Evolutionary conservation across 495 filamentous ascomycete genomes (phyloP).

Genomic region (Aspergillus homomorphus): DNA sequence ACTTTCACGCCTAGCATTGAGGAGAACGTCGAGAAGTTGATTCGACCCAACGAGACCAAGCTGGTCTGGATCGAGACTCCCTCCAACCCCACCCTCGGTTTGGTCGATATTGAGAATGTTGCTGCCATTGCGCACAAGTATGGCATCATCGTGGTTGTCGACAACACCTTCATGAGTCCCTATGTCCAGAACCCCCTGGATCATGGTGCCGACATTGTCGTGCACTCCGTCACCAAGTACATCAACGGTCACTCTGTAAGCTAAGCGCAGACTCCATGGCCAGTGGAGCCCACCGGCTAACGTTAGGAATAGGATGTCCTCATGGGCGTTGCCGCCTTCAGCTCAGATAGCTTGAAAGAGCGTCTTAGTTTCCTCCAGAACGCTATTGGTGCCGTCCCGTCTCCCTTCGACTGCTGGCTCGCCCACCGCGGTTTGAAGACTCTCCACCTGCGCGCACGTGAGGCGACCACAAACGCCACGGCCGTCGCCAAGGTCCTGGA

Average conservation of each 20-base stretch:
- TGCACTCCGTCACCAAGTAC: slow-evolving; percentile 99
- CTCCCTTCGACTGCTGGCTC: slow-evolving; percentile 96
- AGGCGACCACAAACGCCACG: slow-evolving; percentile 78
- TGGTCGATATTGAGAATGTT: slow-evolving; percentile 89
- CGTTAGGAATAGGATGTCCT: slow-evolving; percentile 72
- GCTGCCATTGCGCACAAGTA: slow-evolving; percentile 77
- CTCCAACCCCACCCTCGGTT: slow-evolving; percentile 85
- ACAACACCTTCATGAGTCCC: slow-evolving; percentile 96
- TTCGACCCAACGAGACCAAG: slow-evolving; percentile 79
- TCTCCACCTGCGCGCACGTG: slow-evolving; percentile 84
- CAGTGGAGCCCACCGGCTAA: slow-evolving; percentile 17
- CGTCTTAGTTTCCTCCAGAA: slow-evolving; percentile 91
- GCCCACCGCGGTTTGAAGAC: slow-evolving; percentile 98
- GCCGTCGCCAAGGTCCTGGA: slow-evolving; percentile 74
- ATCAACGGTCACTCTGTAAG: slow-evolving; percentile 88
- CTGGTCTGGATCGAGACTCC: slow-evolving; percentile 97
- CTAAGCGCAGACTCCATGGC: neutral
- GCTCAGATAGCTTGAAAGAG: slow-evolving; percentile 70
- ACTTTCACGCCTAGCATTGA: slow-evolving; percentile 92
- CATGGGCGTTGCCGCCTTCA: slow-evolving; percentile 97
- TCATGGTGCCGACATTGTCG: slow-evolving; percentile 93
- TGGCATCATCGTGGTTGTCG: slow-evolving; percentile 91
- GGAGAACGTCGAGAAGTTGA: slow-evolving; percentile 75
- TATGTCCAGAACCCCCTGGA: slow-evolving; percentile 95
- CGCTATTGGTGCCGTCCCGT: slow-evolving; percentile 92